phyloP scores from a whole-genome alignment of 2,329 filamentous ascomycete genomes.

The Nemania abortiva region DNA sequence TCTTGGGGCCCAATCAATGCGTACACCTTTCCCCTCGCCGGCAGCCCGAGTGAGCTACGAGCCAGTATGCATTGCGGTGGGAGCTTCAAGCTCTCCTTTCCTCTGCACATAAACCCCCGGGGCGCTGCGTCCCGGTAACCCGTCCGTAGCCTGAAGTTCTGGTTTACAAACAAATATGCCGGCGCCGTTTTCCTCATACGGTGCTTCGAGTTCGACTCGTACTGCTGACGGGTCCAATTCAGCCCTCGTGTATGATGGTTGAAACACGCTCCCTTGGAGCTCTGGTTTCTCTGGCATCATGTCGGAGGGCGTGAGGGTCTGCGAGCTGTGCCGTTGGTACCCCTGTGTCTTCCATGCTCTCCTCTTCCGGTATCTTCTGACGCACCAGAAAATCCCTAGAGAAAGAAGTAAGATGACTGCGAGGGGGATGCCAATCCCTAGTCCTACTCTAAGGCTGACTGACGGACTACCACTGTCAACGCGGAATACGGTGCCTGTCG shows the following conservation, averaged over 20 bases:
- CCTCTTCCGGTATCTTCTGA: constrained; percentile 12
- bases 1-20: too few relatives aligned
- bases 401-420: neutral
- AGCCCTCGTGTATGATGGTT: neutral
- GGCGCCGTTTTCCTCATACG: constrained; percentile 3
- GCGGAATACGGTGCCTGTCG: neutral
- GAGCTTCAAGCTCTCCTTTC: constrained; percentile 4
- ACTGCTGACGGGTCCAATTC: constrained; percentile 10
- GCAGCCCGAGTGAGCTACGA: neutral
- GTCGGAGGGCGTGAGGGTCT: neutral
- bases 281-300: neutral
- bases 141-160: constrained; percentile 12
- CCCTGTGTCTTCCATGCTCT: neutral
- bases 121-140: neutral
- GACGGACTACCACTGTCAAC: neutral
- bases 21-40: too few relatives aligned
- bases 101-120: neutral
- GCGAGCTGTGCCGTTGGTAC: neutral
- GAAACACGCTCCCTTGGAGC: neutral
- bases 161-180: constrained; percentile 18
- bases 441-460: neutral
- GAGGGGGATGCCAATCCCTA: constrained; percentile 3
- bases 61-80: neutral
- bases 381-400: neutral
- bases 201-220: constrained; percentile 17